Evolutionary conservation across 169 alveolate genomes (phyloP).

Genomic region (Neospora caninum): DNA sequence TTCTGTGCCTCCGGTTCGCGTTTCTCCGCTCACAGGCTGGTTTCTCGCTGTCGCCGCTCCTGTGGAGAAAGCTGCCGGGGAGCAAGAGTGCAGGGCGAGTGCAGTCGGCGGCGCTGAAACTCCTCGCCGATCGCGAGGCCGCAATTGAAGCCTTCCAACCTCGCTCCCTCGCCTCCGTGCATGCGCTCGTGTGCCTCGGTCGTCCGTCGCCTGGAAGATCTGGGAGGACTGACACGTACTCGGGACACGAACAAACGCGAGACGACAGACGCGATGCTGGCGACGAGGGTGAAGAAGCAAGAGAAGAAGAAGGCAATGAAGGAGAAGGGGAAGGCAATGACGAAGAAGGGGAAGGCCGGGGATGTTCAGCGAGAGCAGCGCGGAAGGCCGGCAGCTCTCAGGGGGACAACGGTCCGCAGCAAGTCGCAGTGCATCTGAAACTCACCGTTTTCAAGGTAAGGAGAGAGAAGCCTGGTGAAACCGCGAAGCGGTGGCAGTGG

Average conservation of each 20-base stretch:
- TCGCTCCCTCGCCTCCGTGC: background rate
- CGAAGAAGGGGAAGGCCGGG: background rate
- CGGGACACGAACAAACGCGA: background rate
- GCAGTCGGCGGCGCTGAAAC: background rate
- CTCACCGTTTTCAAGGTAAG: no score
- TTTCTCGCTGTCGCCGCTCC: background rate
- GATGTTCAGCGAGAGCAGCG: background rate
- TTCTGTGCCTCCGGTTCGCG: background rate
- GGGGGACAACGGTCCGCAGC: no score
- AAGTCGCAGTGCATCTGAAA: no score
- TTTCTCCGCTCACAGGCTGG: background rate
- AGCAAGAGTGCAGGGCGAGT: background rate
- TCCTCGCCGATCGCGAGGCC: background rate
- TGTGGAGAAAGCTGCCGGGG: slow-evolving; percentile 5
- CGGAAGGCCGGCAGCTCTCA: no score
- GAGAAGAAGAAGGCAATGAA: background rate
- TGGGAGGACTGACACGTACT: background rate
- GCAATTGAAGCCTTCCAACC: background rate
- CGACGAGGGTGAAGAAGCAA: background rate
- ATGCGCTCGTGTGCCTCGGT: background rate
- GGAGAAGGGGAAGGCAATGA: background rate
- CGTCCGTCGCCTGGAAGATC: background rate
- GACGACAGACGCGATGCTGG: no score
- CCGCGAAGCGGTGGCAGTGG: no score
- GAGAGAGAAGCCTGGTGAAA: no score